Base-by-base conservation (phyloP, 2,329 filamentous ascomycete genomes). In the Neospermospora avenae region DNA sequence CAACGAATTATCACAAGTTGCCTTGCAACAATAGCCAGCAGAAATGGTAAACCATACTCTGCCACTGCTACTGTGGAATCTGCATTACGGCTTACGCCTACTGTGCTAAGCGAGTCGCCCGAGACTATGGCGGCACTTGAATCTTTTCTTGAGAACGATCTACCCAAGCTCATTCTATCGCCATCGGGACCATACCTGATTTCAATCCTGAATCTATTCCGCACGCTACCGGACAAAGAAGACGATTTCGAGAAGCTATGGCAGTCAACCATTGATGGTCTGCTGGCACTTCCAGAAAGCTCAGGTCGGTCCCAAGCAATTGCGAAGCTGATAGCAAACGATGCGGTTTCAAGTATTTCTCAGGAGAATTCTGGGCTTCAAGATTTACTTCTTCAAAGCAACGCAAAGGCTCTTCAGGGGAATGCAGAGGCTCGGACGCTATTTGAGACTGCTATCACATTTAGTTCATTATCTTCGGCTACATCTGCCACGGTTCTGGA, bases 121-220 rank as follows among this genome's bases (percentile, higher is more conserved):
- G 70, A 74, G n/a, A 73, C 86, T 13, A 73, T 78, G 3, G 69
- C 76, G 0, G 73, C 80, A 16, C 74, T 86, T 2, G 72, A 74
- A 1, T 64, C 67, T 0, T 84, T 89, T 44, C 74, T 88, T 4
- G 73, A 78, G 20, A 76, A 83, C 1, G 77, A 86, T 62, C 77
- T 88, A 14, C 77, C 82, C 0, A 74, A 77, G 1, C 75, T 95
- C 16, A 74, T 93, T 2, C 74, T 81, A 1, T 92, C 90, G 0
- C 84, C 89, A 0, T 93, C 91, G 1, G 83, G 84, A 0, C 74
- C 81, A 1, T 81, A 87, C 54, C 73, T 96, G 0, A 77, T 92
- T 7, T 82, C 86, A 0, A 84, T 86, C 11, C 76, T 96, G 0
- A 81, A 86, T 51, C 73, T 81, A 0, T 76, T 86, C 42, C 80